phyloP scores from a whole-genome alignment of 805 yeast species.

The Kluyveromyces siamensis region DNA sequence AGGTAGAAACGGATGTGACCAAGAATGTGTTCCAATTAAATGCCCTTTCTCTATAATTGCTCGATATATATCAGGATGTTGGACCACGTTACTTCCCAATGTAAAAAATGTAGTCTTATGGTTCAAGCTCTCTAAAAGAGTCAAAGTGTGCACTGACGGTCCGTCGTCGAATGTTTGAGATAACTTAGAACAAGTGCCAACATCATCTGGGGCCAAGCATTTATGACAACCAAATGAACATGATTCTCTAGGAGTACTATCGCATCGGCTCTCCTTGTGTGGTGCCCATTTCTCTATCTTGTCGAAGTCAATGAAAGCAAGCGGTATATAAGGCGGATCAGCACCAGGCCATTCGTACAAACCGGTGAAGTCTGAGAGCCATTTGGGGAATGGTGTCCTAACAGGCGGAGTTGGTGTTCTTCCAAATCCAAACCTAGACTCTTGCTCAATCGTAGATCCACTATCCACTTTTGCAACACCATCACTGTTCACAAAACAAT shows the following conservation, averaged over 20 bases:
- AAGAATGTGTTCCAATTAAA: slow-evolving; percentile 79
- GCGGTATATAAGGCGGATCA: slow-evolving; percentile 81
- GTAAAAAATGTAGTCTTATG: slow-evolving; percentile 73
- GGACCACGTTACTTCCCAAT: slow-evolving; percentile 71
- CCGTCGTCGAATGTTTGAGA: slow-evolving; percentile 96
- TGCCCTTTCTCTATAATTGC: slow-evolving; percentile 56
- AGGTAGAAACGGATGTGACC: slow-evolving; percentile 87
- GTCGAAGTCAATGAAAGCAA: slow-evolving; percentile 56
- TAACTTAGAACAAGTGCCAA: slow-evolving; percentile 60
- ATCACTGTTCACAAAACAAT: not conserved
- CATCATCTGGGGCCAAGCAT: slow-evolving; percentile 71
- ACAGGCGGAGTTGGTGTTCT: not conserved
- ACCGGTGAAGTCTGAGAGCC: slow-evolving; percentile 74
- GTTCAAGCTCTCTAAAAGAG: slow-evolving; percentile 44
- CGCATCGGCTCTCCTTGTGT: slow-evolving; percentile 55
- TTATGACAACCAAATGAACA: slow-evolving; percentile 85
- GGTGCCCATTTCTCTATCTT: slow-evolving; percentile 40
- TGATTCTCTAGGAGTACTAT: slow-evolving; percentile 34
- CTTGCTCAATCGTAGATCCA: not conserved
- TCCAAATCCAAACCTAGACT: slow-evolving; percentile 1
- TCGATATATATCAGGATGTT: slow-evolving; percentile 64
- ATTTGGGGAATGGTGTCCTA: slow-evolving; percentile 56
- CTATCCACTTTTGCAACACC: not conserved
- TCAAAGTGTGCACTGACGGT: slow-evolving; percentile 65
- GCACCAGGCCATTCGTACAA: slow-evolving; percentile 73